A percentile compares a stretch with the other conserved stretches of the same genome.
phyloP scores from a whole-genome alignment of 345 rosid genomes.

The Diplotaxis tenuifolia region DNA sequence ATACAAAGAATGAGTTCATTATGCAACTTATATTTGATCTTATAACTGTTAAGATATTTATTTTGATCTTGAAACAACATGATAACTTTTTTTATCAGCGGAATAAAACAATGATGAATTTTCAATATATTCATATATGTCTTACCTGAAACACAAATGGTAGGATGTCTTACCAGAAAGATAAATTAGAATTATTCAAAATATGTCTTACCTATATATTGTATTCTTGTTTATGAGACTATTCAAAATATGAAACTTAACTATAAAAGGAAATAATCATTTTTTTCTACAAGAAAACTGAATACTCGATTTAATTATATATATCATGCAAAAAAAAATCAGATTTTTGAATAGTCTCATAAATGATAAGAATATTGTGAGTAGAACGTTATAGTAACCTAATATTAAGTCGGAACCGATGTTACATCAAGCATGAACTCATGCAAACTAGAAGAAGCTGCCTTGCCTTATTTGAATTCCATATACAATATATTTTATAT shows the following conservation, averaged over 20 bases:
- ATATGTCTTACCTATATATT: neutral
- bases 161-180: neutral
- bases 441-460: constrained; percentile 10
- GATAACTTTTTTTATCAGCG: neutral
- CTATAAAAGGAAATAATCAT: neutral
- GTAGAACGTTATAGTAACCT: neutral
- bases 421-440: constrained; percentile 26
- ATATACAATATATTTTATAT: neutral
- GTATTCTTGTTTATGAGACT: neutral
- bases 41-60: neutral
- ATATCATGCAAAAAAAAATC: neutral
- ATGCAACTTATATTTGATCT: neutral
- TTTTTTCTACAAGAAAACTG: neutral
- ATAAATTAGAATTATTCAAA: neutral
- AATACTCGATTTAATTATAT: neutral
- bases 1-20: neutral
- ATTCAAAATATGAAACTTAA: neutral
- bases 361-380: neutral
- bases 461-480: constrained; percentile 19
- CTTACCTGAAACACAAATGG: neutral
- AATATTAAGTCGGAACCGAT: neutral
- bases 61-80: neutral
- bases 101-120: neutral
- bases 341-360: neutral
- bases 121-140: neutral